Base-by-base conservation (phyloP, 2,329 filamentous ascomycete genomes). In the Tolypocladium tundrense region DNA sequence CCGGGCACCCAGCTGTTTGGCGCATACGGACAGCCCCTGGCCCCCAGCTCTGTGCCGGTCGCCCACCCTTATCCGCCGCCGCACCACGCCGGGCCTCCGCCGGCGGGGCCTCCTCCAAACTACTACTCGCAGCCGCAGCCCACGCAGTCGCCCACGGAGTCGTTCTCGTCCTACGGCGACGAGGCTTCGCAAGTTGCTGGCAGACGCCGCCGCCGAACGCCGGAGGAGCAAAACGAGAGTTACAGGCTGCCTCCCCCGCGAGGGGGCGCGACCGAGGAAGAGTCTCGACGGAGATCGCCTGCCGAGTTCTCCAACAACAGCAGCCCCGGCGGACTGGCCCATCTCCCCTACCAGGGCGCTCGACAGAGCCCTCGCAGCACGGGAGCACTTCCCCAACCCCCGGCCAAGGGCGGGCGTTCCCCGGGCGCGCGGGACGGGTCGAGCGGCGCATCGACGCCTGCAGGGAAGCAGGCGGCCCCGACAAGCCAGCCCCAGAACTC, bases 1-100 rank as follows among this genome's bases (percentile, higher is more conserved):
- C 79, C 80, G 1, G 80, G 81, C 1, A 82, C 80, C 2, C 80
- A 77, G 58, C 71, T 84, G 8, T 84, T 77, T 62, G 81, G 81
- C 27, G 79, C 81, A 0, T 84, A 83, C 61, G 81, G 81, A 11
- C 80, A 84, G 60, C 81, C 81, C 24, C 63, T 84, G 48, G 72
- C 73, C n/a, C 70, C 67, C 24, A 68, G 64, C 50, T 60, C 68
- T 19, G 63, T 68, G n/a, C 67, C 67, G 24, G 53, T 61, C 13
- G 60, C 65, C 43, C 66, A 67, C 59, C 60, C 64, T 11, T 64
- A 60, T 48, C 57, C 57, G 31, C 54, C 54, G 10, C 53, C 58
- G 39, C 60, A 59, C 19, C 55, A 58, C 16, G 64, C 60, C 27
- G 64, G 58, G 39, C 64, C 62, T 48, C 61, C 60, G 41, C 65